phyloP scores from a whole-genome alignment of 2,329 filamentous ascomycete species.

The Diaporthe sp. region DNA sequence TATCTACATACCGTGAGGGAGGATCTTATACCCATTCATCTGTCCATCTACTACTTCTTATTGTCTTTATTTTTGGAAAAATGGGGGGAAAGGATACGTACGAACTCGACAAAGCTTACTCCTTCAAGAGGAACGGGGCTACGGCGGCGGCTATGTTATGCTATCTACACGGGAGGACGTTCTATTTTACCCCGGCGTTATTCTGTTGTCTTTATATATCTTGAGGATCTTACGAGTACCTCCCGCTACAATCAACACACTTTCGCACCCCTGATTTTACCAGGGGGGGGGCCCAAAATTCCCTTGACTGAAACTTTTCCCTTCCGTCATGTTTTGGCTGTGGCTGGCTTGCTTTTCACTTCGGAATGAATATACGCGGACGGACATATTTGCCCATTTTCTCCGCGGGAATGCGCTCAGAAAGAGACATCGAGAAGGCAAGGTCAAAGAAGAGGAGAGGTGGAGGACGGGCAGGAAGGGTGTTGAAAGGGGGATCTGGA shows the following conservation, averaged over 20 bases:
- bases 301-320: too few relatives aligned
- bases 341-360: background rate
- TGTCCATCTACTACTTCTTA: conserved; percentile 28
- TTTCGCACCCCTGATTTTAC: background rate
- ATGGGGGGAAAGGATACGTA: background rate
- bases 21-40: conserved; percentile 22
- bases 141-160: conserved; percentile 15
- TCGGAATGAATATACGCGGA: background rate
- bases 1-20: background rate
- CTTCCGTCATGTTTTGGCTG: background rate
- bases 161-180: conserved; percentile 6
- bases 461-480: too few relatives aligned
- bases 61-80: conserved; percentile 22
- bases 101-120: conserved; percentile 6
- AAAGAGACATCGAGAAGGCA: background rate
- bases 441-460: background rate
- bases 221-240: conserved; percentile 1
- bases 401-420: background rate
- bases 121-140: background rate
- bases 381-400: background rate
- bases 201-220: conserved; percentile 13
- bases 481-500: too few relatives aligned
- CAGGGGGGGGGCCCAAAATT: background rate
- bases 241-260: background rate
- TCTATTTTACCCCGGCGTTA: background rate